phyloP scores from a whole-genome alignment of 306 rosid species.

The Phaseolus lunatus region DNA sequence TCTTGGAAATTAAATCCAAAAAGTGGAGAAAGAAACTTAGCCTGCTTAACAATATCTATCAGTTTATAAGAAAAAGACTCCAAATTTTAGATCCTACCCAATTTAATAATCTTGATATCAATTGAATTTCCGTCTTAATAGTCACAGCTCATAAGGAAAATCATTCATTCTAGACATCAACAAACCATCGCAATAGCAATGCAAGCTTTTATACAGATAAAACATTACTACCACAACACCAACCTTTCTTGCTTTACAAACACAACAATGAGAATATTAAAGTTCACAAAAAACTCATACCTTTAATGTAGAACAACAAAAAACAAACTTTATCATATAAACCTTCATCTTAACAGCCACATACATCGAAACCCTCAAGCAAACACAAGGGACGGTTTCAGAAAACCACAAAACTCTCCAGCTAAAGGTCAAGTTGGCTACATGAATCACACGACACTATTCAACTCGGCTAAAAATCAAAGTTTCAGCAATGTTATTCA shows the following conservation, averaged over 20 bases:
- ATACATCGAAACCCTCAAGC: neutral
- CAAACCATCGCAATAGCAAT: neutral
- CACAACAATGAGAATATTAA: slow-evolving; percentile 6
- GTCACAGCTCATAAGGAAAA: slow-evolving; percentile 28
- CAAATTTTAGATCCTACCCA: slow-evolving; percentile 6
- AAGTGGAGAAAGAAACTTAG: too few relatives aligned
- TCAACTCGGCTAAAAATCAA: neutral
- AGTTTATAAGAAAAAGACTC: too few relatives aligned
- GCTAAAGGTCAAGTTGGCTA: neutral
- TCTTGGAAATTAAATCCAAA: neutral
- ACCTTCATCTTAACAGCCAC: neutral
- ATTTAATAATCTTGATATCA: slow-evolving; percentile 25
- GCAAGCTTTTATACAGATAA: slow-evolving; percentile 2
- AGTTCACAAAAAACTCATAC: slow-evolving; percentile 2
- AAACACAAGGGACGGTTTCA: neutral
- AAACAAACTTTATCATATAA: slow-evolving; percentile 1
- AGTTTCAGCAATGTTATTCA: neutral
- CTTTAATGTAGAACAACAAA: neutral
- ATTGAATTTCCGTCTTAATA: slow-evolving; percentile 25
- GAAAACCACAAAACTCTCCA: slow-evolving; percentile 21
- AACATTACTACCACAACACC: neutral
- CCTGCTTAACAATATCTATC: too few relatives aligned
- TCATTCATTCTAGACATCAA: neutral
- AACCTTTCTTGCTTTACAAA: slow-evolving; percentile 2
- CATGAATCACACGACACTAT: neutral